These are phyloP conservation scores for Corchorus capsularis DNA, from an alignment of 345 rosid species.

Conservation along the genomic window DNA sequence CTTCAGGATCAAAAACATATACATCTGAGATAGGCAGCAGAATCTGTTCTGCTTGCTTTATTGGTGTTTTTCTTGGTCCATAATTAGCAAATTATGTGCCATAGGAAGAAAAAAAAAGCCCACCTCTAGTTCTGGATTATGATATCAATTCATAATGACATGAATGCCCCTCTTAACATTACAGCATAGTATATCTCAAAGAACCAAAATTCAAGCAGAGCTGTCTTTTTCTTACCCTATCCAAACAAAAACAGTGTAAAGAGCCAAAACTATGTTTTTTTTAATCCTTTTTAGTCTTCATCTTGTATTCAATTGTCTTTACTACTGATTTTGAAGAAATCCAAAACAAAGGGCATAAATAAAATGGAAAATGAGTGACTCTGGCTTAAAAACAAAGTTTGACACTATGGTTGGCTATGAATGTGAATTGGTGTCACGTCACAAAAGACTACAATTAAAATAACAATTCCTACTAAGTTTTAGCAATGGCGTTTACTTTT, in stretches of 20 bases:
- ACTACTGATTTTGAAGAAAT: no score
- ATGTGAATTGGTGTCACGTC: not conserved
- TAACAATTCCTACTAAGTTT: not conserved
- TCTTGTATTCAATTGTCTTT: no score
- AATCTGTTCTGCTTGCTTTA: not conserved
- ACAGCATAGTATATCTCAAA: not conserved
- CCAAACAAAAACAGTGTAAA: not conserved
- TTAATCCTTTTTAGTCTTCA: not conserved
- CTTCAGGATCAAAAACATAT: not conserved
- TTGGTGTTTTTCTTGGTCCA: conserved; percentile 9
- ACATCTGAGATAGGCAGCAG: conserved; percentile 6
- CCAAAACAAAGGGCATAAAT: no score
- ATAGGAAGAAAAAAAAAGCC: conserved; percentile 24
- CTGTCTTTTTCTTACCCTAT: conserved; percentile 17
- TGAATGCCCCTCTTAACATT: not conserved
- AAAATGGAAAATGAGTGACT: not conserved
- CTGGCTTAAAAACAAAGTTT: not conserved
- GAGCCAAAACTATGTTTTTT: not conserved
- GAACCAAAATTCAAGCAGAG: conserved; percentile 1
- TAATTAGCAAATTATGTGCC: conserved; percentile 12
- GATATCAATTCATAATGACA: not conserved
- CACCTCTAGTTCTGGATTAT: conserved; percentile 42
- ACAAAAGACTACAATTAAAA: not conserved
- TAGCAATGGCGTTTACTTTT: not conserved
- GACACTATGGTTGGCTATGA: not conserved